Percentiles rank a stretch among this genome's conserved stretches.
These are phyloP conservation scores for Clitoria ternatea DNA, from an alignment of 306 rosid species.

Conservation along the genomic window DNA sequence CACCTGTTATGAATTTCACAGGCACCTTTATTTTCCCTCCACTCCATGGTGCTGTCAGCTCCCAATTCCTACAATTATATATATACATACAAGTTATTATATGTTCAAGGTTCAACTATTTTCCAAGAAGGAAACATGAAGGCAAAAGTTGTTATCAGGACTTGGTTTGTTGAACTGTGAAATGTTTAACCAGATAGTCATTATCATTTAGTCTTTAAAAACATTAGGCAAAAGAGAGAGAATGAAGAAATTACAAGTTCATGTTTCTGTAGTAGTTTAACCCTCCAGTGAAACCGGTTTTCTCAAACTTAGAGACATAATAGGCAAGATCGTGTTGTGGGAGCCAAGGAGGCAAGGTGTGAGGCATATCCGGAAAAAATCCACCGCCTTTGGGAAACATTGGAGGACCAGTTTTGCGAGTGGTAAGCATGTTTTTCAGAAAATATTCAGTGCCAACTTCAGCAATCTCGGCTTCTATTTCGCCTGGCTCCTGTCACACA, in stretches of 20 bases:
- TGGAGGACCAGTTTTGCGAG: slow-evolving; percentile 28
- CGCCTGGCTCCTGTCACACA: slow-evolving; percentile 4
- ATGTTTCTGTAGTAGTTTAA: slow-evolving; percentile 44
- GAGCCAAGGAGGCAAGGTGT: slow-evolving; percentile 44
- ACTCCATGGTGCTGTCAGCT: slow-evolving; percentile 33
- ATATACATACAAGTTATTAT: not conserved
- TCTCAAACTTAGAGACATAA: slow-evolving; percentile 37
- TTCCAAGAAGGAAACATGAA: not conserved
- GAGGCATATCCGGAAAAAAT: slow-evolving; percentile 6
- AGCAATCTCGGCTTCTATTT: slow-evolving; percentile 29
- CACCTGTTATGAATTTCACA: slow-evolving; percentile 38
- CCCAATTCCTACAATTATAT: slow-evolving; percentile 38
- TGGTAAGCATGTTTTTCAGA: slow-evolving; percentile 27
- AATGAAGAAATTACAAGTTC: not conserved
- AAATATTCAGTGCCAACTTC: slow-evolving; percentile 6
- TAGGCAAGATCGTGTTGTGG: slow-evolving; percentile 39
- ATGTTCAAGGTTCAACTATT: not conserved
- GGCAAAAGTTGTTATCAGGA: no score
- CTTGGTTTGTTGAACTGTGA: no score
- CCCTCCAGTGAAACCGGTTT: slow-evolving; percentile 41
- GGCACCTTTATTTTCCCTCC: slow-evolving; percentile 30
- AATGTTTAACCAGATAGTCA: no score
- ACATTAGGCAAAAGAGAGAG: no score
- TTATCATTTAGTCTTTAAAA: no score
- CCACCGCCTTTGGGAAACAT: slow-evolving; percentile 33